phyloP scores from a whole-genome alignment of 192 early-diverging fungal species.

The Backusella parvicylindrica region DNA sequence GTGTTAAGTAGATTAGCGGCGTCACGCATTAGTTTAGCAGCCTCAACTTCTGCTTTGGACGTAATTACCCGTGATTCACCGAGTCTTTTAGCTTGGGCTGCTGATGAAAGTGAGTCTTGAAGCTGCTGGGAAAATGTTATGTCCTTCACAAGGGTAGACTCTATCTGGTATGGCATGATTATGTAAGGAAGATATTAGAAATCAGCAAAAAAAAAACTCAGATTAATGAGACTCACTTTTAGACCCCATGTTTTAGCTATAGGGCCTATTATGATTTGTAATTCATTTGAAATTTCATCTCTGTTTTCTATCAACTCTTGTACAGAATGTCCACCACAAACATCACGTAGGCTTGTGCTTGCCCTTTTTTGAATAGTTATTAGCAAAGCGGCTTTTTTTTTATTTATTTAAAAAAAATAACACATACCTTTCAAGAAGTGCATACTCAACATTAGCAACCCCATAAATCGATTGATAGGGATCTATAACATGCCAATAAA shows the following conservation, averaged over 20 bases:
- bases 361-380: conserved; percentile 43
- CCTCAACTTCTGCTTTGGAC: conserved; percentile 69
- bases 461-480: conserved; percentile 77
- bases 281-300: conserved; percentile 78
- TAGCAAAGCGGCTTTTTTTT: background rate
- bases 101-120: conserved; percentile 79
- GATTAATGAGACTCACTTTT: conserved; percentile 38
- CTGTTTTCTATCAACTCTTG: conserved; percentile 91
- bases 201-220: background rate
- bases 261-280: conserved; percentile 78
- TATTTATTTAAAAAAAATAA: background rate
- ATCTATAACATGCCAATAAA: conserved; percentile 82
- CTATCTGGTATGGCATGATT: conserved; percentile 35
- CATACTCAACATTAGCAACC: conserved; percentile 68
- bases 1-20: conserved; percentile 88
- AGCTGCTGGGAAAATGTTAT: conserved; percentile 71
- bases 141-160: conserved; percentile 87
- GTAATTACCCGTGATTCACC: conserved; percentile 90
- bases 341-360: conserved; percentile 81
- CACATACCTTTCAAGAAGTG: conserved; percentile 71
- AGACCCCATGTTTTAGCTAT: conserved; percentile 81
- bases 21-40: conserved; percentile 88
- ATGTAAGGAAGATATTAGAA: background rate
- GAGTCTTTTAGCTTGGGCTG: conserved; percentile 83
- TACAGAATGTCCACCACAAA: conserved; percentile 72